Percentiles rank a stretch among this genome's conserved stretches.
These are phyloP conservation scores for Penicillium parvum DNA, from an alignment of 495 filamentous ascomycete genomes.

Conservation along the genomic window DNA sequence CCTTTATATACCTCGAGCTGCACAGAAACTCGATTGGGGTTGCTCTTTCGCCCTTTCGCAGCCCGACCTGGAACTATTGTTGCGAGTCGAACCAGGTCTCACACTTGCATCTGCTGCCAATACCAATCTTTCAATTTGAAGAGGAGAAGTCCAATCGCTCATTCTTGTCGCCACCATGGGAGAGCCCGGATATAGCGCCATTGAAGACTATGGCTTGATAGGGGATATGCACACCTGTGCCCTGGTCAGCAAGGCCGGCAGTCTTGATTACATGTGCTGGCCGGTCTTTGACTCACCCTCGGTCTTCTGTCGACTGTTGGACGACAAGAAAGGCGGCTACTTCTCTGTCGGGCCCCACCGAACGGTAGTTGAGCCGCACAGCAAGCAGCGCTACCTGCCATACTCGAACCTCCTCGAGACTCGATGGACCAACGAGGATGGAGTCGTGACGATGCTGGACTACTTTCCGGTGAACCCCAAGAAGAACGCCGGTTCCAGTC, in stretches of 20 bases:
- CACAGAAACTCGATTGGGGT: not conserved
- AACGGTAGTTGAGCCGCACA: conserved; percentile 46
- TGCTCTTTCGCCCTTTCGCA: conserved; percentile 1
- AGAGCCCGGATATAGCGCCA: conserved; percentile 52
- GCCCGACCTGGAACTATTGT: not conserved
- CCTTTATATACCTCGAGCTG: conserved; percentile 13
- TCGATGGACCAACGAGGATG: conserved; percentile 65
- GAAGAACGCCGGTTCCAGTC: conserved; percentile 18
- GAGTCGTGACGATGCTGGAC: conserved; percentile 64
- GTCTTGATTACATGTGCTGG: conserved; percentile 75
- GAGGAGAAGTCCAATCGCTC: not conserved
- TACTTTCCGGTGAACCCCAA: conserved; percentile 56
- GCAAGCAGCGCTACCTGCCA: conserved; percentile 67
- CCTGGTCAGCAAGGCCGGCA: conserved; percentile 64
- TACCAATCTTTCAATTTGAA: too few species aligned
- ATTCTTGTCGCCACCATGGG: conserved; percentile 12
- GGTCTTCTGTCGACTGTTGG: conserved; percentile 62
- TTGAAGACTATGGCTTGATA: conserved; percentile 73
- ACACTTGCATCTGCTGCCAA: not conserved
- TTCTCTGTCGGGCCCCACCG: conserved; percentile 56
- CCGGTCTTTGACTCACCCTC: conserved; percentile 65
- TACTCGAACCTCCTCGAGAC: conserved; percentile 68
- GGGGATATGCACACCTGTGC: conserved; percentile 77
- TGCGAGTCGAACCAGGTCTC: not conserved
- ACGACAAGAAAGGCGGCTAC: conserved; percentile 66